Evolutionary conservation across 805 yeast genomes (phyloP).

Genomic region (Cyberlindnera meyerae): DNA sequence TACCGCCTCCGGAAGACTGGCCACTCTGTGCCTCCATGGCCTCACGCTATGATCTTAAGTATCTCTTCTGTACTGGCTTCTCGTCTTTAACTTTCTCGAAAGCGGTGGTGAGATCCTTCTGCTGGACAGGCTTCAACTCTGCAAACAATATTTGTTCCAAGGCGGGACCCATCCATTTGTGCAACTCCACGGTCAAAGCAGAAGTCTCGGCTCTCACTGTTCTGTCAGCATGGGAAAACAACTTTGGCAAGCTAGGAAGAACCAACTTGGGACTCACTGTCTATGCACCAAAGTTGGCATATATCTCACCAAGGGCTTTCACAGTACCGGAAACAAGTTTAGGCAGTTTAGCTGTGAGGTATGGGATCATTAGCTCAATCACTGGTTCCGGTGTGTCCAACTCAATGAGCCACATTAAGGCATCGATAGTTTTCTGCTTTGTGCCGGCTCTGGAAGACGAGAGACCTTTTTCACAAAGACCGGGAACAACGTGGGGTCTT

Average conservation of each 20-base stretch:
- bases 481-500: conserved; percentile 38
- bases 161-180: conserved; percentile 63
- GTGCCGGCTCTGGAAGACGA: conserved; percentile 73
- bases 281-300: conserved; percentile 53
- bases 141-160: conserved; percentile 57
- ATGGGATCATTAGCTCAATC: conserved; percentile 62
- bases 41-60: conserved; percentile 48
- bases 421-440: conserved; percentile 58
- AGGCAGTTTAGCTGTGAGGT: conserved; percentile 60
- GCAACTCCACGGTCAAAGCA: conserved; percentile 59
- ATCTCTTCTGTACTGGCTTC: conserved; percentile 48
- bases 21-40: conserved; percentile 29
- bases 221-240: conserved; percentile 82
- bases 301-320: conserved; percentile 49
- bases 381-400: conserved; percentile 60
- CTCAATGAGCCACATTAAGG: conserved; percentile 59
- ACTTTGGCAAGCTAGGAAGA: conserved; percentile 53
- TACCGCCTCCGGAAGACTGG: conserved; percentile 2
- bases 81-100: conserved; percentile 49
- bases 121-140: conserved; percentile 85
- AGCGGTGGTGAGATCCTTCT: conserved; percentile 69
- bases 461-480: conserved; percentile 77
- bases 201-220: conserved; percentile 80
- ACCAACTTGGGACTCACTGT: conserved; percentile 54
- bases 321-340: conserved; percentile 70